Conservation (phyloP, 345 rosid genomes). For the Arabidopsis arenosa region DNA sequence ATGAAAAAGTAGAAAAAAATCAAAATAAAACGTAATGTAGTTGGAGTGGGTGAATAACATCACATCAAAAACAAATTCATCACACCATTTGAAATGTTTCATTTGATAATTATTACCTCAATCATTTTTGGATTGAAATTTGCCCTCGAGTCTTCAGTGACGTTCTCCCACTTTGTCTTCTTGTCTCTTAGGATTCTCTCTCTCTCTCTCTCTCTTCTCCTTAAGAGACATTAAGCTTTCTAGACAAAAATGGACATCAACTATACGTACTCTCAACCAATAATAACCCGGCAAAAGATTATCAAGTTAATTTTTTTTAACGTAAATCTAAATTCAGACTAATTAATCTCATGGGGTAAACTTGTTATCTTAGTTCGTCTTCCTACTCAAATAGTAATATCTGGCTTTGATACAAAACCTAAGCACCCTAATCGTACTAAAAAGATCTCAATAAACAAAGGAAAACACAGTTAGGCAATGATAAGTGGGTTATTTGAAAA, state of each 20-base stretch:
- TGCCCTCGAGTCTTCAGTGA: constrained; percentile 36
- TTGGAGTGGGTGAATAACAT: constrained; percentile 47
- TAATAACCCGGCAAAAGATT: background rate
- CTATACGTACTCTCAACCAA: constrained; percentile 11
- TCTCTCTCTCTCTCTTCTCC: constrained; percentile 28
- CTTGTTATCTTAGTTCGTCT: constrained; percentile 4
- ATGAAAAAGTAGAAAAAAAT: background rate
- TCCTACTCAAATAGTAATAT: constrained; percentile 1
- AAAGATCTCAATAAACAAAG: background rate
- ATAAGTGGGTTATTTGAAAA: constrained; percentile 28
- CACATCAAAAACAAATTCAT: constrained; percentile 37
- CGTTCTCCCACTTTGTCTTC: constrained; percentile 43
- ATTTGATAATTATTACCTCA: constrained; percentile 54
- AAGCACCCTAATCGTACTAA: background rate
- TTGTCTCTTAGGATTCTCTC: constrained; percentile 45
- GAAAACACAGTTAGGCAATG: constrained; percentile 1
- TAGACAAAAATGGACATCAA: constrained; percentile 24
- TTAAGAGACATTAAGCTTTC: constrained; percentile 21
- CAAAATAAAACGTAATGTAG: constrained; percentile 25
- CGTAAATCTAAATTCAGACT: background rate
- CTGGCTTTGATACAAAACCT: background rate
- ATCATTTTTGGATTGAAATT: constrained; percentile 63
- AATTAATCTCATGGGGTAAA: background rate
- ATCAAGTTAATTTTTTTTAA: background rate
- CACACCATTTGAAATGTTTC: constrained; percentile 36